Evolutionary conservation across 2,329 filamentous ascomycete genomes (phyloP).

Genomic region (Colletotrichum cereale): DNA sequence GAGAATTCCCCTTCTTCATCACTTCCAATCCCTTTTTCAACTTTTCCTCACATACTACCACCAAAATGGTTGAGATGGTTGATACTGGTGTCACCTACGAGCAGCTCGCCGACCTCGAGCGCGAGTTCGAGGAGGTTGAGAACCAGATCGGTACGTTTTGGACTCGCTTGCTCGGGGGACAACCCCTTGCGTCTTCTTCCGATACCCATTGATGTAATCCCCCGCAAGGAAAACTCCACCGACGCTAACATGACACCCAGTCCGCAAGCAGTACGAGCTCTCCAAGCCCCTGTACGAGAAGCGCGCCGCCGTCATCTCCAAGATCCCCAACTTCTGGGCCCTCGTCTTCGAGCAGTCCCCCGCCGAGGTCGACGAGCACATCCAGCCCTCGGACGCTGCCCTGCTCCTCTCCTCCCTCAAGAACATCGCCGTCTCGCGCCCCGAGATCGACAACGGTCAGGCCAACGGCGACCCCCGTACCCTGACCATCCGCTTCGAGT

Average conservation of each 20-base stretch:
- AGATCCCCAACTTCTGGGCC: constrained; percentile 94
- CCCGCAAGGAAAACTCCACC: not conserved
- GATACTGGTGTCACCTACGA: constrained; percentile 73
- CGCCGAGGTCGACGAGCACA: constrained; percentile 86
- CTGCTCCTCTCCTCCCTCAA: constrained; percentile 78
- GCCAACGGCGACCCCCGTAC: constrained; percentile 82
- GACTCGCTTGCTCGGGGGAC: not conserved
- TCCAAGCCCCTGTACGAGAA: constrained; percentile 80
- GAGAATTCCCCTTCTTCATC: constrained; percentile 6
- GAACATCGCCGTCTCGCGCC: constrained; percentile 79
- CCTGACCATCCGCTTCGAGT: constrained; percentile 82
- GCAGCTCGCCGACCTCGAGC: constrained; percentile 83
- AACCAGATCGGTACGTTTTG: constrained; percentile 78
- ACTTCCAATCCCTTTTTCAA: not conserved
- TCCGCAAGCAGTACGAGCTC: constrained; percentile 79
- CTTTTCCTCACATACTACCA: constrained; percentile 13
- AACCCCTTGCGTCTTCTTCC: not conserved
- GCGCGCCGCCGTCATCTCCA: constrained; percentile 76
- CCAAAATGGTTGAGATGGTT: constrained; percentile 49
- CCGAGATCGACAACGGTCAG: constrained; percentile 74
- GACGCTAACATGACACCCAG: constrained; percentile 55
- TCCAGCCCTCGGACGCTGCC: constrained; percentile 83
- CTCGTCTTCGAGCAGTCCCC: constrained; percentile 91
- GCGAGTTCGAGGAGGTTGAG: constrained; percentile 87
- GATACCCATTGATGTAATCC: not conserved